Base-by-base conservation (phyloP, 768 basidiomycete species). In the Leccinum truebloodii region DNA sequence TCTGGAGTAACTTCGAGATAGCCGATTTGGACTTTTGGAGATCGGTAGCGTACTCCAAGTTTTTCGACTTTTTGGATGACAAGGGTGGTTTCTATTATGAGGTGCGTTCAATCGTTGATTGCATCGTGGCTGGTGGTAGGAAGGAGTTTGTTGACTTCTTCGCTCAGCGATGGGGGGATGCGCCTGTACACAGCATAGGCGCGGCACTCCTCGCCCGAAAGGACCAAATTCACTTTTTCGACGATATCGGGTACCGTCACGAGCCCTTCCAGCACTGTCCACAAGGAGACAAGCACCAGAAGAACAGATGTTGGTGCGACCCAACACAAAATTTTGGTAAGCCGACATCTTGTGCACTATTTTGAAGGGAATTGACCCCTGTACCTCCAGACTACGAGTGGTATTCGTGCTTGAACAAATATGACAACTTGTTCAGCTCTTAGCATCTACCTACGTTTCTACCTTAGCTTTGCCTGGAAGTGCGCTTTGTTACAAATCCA, bases 1-100 rank as follows among this genome's bases (percentile, higher is more conserved):
- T 85, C 74, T 85, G 85, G 84, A 81, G 79, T 59, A 86, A 86
- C 63, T 94, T 94, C 63, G 92, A 91, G 75, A 96, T 98, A 60
- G 94, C 85, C 3, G 86, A 88, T 68, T 85, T 97, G 80, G 86
- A 92, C 64, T 92, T 96, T 71, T 96, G 93, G 92, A 79, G 94
- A 59, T 79, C 83, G 1, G 86, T 92, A 64, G 89, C 92, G 0
- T 98, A 97, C 75, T 82, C 83, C 65, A 82, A 85, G 52, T 95
- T 89, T 77, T 96, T 96, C 67, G 84, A 92, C 30, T 83, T 84
- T 71, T 81, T 96, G 35, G 95, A 96, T 65, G 75, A 81, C 2
- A 83, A 85, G 52, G 94, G 94, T 41, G 94, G 94, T 5, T 94
- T 95, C 75, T 95, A 95, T 77, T 95, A 94, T 68, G 93, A 94